These are phyloP conservation scores for Rhodotorula sp. DNA, from an alignment of 1,284 basidiomycete genomes.

Conservation along the genomic window DNA sequence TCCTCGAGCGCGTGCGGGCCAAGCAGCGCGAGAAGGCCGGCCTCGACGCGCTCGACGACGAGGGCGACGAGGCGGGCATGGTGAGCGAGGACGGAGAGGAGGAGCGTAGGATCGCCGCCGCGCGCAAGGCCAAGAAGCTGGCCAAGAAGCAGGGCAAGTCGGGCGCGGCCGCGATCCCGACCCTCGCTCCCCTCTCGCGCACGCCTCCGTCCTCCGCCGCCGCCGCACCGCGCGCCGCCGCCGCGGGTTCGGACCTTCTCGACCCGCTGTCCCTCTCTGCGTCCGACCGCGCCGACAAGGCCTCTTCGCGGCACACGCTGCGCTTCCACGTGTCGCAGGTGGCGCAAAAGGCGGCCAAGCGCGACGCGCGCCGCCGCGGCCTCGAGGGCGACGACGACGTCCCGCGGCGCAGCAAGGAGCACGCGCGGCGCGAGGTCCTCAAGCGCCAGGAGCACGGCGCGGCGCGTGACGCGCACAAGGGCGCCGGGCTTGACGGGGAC, in stretches of 20 bases:
- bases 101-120: background rate
- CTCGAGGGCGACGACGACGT: conserved; percentile 78
- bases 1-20: conserved; percentile 23
- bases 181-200: conserved; percentile 59
- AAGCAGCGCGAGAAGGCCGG: conserved; percentile 29
- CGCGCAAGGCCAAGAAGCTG: conserved; percentile 3
- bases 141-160: conserved; percentile 22
- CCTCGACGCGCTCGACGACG: conserved; percentile 15
- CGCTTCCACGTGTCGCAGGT: conserved; percentile 84
- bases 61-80: conserved; percentile 13
- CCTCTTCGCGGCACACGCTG: conserved; percentile 70
- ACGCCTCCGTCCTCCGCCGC: conserved; percentile 56
- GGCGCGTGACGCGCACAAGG: conserved; percentile 38
- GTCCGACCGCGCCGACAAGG: conserved; percentile 78
- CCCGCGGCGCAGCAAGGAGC: conserved; percentile 63
- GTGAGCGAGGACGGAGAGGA: conserved; percentile 7
- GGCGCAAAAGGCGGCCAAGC: conserved; percentile 64
- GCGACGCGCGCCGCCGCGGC: conserved; percentile 47
- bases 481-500: conserved; percentile 52
- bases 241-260: conserved; percentile 58
- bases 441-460: conserved; percentile 51
- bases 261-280: conserved; percentile 69
- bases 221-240: conserved; percentile 43
- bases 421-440: conserved; percentile 54
- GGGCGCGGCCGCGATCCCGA: conserved; percentile 17